A percentile compares a stretch with the other conserved stretches of the same genome.
phyloP scores from a whole-genome alignment of 345 rosid species.

The Citrus sinensis region DNA sequence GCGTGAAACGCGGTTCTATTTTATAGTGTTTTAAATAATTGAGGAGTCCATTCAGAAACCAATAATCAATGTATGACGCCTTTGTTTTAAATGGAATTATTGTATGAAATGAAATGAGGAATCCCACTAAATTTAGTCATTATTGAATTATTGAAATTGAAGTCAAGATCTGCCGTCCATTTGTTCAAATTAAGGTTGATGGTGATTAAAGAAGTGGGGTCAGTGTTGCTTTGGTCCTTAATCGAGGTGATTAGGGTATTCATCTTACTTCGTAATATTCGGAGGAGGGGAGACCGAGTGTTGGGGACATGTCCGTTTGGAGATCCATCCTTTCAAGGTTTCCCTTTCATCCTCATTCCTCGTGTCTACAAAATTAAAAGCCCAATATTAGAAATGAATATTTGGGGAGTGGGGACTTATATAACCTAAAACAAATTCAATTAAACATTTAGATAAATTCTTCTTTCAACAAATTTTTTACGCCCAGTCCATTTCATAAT shows the following conservation, averaged over 20 bases:
- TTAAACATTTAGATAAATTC: too few relatives aligned
- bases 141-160: not conserved
- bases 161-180: not conserved
- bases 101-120: not conserved
- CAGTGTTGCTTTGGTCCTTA: not conserved
- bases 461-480: too few relatives aligned
- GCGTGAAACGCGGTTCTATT: too few relatives aligned
- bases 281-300: not conserved
- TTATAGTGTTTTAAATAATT: too few relatives aligned
- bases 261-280: not conserved
- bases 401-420: too few relatives aligned
- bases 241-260: not conserved
- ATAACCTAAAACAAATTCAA: too few relatives aligned
- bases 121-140: not conserved
- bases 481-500: too few relatives aligned
- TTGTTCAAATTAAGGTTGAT: not conserved
- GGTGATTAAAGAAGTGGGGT: not conserved
- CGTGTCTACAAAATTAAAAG: too few relatives aligned
- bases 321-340: too few relatives aligned
- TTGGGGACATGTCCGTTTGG: not conserved
- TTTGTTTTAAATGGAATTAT: not conserved
- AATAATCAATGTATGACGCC: not conserved
- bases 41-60: not conserved
- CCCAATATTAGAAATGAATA: too few relatives aligned
- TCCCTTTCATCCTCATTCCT: too few relatives aligned